Conservation (phyloP, 164 flowering plant genomes). For the Dillenia turbinata region DNA sequence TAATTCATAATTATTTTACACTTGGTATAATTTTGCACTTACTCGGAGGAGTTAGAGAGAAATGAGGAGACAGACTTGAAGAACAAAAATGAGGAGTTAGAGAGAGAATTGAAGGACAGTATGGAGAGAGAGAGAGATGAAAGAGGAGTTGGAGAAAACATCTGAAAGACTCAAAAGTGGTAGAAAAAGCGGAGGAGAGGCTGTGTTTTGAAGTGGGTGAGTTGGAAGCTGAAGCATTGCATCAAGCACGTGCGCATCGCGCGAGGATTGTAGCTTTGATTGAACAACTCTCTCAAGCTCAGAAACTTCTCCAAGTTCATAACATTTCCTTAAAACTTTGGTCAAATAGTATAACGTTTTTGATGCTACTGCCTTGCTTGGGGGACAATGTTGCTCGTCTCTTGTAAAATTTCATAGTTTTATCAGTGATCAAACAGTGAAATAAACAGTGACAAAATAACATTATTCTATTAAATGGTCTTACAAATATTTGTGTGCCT, state of each 20-base stretch:
- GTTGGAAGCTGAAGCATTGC: constrained; percentile 73
- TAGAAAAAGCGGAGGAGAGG: constrained; percentile 82
- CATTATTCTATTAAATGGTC: too few species aligned
- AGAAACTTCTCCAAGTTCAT: constrained; percentile 19
- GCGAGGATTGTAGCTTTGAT: constrained; percentile 36
- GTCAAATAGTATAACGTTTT: too few species aligned
- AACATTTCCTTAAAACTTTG: too few species aligned
- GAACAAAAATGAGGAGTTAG: constrained; percentile 66
- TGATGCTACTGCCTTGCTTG: too few species aligned
- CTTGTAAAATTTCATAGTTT: too few species aligned
- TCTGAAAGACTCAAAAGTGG: constrained; percentile 41
- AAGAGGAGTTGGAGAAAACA: constrained; percentile 32
- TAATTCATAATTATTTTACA: too few species aligned
- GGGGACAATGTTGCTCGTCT: too few species aligned
- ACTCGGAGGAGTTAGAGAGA: too few species aligned
- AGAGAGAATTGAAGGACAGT: constrained; percentile 48
- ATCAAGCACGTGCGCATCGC: constrained; percentile 50
- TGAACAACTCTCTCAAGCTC: constrained; percentile 57
- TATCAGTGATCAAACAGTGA: too few species aligned
- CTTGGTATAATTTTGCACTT: too few species aligned
- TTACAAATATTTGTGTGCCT: too few species aligned
- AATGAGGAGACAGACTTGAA: constrained; percentile 18
- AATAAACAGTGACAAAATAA: too few species aligned
- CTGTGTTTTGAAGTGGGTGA: constrained; percentile 74
- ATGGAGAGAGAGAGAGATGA: constrained; percentile 52